Evolutionary conservation across 495 filamentous ascomycete species (phyloP).

Genomic region (Jackrogersella minutella): DNA sequence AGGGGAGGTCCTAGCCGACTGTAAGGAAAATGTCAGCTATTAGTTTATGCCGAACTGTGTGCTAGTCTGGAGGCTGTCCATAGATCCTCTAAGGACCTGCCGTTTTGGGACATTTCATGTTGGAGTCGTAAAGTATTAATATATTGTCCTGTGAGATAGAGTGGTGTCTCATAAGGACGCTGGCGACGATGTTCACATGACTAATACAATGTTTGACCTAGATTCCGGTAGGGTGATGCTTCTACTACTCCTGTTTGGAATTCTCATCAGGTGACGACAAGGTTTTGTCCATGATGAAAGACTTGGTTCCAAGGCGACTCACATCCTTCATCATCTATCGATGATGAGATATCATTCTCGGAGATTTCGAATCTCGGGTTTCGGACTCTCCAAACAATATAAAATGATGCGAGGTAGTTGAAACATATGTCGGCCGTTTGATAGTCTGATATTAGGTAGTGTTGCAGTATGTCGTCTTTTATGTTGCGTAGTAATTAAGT

Average conservation of each 20-base stretch:
- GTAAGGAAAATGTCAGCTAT: conserved; percentile 22
- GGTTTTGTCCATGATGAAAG: neutral
- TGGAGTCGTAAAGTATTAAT: conserved; percentile 10
- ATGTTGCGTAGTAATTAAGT: conserved; percentile 14
- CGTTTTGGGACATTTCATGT: conserved; percentile 15
- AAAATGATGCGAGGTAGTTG: conserved; percentile 8
- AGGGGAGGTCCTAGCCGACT: neutral
- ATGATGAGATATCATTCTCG: neutral
- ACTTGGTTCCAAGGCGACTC: neutral
- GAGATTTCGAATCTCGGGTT: conserved; percentile 3
- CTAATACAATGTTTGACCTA: neutral
- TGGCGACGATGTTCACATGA: conserved; percentile 31
- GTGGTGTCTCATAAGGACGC: conserved; percentile 19
- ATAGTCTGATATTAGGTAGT: conserved; percentile 4
- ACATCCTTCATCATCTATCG: neutral
- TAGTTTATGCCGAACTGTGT: conserved; percentile 7
- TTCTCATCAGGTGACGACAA: conserved; percentile 3
- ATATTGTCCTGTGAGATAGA: conserved; percentile 17
- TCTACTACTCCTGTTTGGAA: neutral
- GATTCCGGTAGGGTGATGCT: conserved; percentile 1
- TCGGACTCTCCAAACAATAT: conserved; percentile 6
- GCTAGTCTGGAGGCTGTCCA: conserved; percentile 3
- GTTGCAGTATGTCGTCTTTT: conserved; percentile 11
- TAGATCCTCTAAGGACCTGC: conserved; percentile 30
- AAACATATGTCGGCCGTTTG: conserved; percentile 2